phyloP scores from a whole-genome alignment of 2,329 filamentous ascomycete genomes.

The Colletotrichum musicola region DNA sequence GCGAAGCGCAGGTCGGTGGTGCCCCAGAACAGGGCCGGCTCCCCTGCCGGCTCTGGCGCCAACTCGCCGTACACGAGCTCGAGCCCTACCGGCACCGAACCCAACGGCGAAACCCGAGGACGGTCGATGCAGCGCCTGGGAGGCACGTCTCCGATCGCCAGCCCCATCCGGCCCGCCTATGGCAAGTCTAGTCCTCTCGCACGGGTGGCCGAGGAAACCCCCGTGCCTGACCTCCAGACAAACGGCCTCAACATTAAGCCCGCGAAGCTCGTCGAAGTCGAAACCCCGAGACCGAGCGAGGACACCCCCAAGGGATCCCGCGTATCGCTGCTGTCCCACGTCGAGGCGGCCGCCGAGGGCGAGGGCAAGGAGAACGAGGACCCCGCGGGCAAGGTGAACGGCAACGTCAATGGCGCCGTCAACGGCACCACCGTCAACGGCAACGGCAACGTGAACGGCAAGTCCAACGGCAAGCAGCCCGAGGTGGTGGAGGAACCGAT shows the following conservation, averaged over 20 bases:
- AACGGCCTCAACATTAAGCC: slow-evolving; percentile 58
- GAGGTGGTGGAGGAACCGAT: slow-evolving; percentile 63
- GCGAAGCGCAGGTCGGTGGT: slow-evolving; percentile 66
- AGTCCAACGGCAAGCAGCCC: slow-evolving; percentile 57
- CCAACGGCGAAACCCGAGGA: slow-evolving; percentile 72
- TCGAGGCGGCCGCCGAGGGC: slow-evolving; percentile 52
- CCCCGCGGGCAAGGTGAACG: slow-evolving; percentile 53
- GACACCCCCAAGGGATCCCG: slow-evolving; percentile 54
- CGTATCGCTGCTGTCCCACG: slow-evolving; percentile 48
- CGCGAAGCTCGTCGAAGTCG: slow-evolving; percentile 67
- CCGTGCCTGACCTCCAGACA: slow-evolving; percentile 51
- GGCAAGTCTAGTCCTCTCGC: slow-evolving; percentile 80
- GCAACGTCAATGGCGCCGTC: slow-evolving; percentile 51
- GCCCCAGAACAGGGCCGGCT: slow-evolving; percentile 56
- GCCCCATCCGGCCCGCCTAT: slow-evolving; percentile 71
- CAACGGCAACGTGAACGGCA: slow-evolving; percentile 49
- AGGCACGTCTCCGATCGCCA: slow-evolving; percentile 72
- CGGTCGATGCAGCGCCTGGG: slow-evolving; percentile 78
- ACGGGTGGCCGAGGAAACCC: slow-evolving; percentile 78
- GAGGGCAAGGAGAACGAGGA: slow-evolving; percentile 54
- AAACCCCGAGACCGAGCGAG: slow-evolving; percentile 63
- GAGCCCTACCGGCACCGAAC: slow-evolving; percentile 62
- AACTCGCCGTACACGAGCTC: slow-evolving; percentile 73
- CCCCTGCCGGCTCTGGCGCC: slow-evolving; percentile 62
- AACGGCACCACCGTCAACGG: slow-evolving; percentile 54